phyloP scores from a whole-genome alignment of 2,329 filamentous ascomycete genomes.

The Laburnicola sp. region DNA sequence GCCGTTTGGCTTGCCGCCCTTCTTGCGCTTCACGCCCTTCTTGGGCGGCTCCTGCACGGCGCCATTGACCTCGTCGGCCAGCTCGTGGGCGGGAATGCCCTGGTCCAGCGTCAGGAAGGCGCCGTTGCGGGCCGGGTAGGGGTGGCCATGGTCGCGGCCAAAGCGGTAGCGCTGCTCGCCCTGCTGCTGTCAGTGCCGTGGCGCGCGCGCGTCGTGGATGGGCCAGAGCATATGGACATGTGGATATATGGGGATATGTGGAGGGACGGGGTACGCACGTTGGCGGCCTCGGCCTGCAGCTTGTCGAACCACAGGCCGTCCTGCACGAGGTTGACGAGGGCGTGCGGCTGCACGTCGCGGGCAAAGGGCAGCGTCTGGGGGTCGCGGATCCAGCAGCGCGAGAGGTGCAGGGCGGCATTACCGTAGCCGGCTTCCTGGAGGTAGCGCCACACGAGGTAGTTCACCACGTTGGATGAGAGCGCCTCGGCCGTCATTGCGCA shows the following conservation, averaged over 20 bases:
- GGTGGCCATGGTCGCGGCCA: constrained; percentile 45
- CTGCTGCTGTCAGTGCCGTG: constrained; percentile 30
- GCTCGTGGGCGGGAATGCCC: constrained; percentile 40
- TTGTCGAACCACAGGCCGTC: constrained; percentile 60
- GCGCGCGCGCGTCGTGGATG: constrained; percentile 7
- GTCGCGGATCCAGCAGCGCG: constrained; percentile 65
- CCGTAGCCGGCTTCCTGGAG: constrained; percentile 53
- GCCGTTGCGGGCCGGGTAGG: constrained; percentile 45
- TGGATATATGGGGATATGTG: not conserved
- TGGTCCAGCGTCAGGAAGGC: constrained; percentile 41
- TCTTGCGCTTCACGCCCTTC: constrained; percentile 38
- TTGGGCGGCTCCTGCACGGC: constrained; percentile 40
- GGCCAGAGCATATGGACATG: not conserved
- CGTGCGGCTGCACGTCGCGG: constrained; percentile 60
- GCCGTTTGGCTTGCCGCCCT: constrained; percentile 45
- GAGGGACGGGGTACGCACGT: constrained; percentile 27
- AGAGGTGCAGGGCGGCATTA: constrained; percentile 62
- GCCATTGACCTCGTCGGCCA: constrained; percentile 38
- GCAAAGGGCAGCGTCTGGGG: constrained; percentile 65
- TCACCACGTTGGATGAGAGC: constrained; percentile 65
- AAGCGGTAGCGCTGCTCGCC: constrained; percentile 42
- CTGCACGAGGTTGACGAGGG: constrained; percentile 64
- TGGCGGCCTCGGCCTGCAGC: constrained; percentile 42
- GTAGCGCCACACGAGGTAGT: constrained; percentile 66
- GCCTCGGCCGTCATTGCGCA: constrained; percentile 49